Evolutionary conservation across 257 asterid species (phyloP).

Genomic region (Thymus quinquecostatus): DNA sequence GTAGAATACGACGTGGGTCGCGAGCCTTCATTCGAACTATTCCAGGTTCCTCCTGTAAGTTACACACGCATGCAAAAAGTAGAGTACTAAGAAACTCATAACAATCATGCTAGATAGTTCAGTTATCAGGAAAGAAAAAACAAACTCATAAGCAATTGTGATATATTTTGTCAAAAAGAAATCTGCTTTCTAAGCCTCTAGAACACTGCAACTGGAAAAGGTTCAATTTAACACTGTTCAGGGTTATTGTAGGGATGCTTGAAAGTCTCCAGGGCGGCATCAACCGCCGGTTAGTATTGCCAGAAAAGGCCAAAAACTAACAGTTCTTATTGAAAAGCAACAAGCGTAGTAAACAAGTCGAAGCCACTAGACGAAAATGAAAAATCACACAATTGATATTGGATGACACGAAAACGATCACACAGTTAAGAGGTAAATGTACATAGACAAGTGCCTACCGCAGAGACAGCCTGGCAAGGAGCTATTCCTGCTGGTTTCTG

Average conservation of each 20-base stretch:
- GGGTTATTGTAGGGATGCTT: constrained; percentile 6
- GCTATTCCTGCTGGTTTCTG: constrained; percentile 52
- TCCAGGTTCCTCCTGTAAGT: constrained; percentile 77
- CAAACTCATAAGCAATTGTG: not conserved
- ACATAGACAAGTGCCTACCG: constrained; percentile 51
- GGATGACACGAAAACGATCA: constrained; percentile 12
- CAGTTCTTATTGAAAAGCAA: constrained; percentile 2
- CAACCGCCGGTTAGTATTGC: constrained; percentile 7
- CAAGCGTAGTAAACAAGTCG: constrained; percentile 7
- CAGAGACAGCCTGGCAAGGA: constrained; percentile 48
- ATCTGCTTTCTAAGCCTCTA: constrained; percentile 4
- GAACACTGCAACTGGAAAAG: constrained; percentile 17
- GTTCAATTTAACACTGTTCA: constrained; percentile 18
- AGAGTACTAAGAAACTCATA: constrained; percentile 8
- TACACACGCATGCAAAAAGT: constrained; percentile 22
- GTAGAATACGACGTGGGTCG: constrained; percentile 92
- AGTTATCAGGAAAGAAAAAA: not conserved
- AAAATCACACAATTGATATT: not conserved
- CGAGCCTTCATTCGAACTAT: constrained; percentile 91
- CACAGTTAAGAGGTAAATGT: too few relatives aligned
- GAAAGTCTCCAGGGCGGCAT: constrained; percentile 4
- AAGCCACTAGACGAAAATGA: not conserved
- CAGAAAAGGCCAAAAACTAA: constrained; percentile 1
- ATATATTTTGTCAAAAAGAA: not conserved
- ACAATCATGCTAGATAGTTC: constrained; percentile 22